These are phyloP conservation scores for Mycena epipterygia DNA, from an alignment of 768 basidiomycete species.

Conservation along the genomic window DNA sequence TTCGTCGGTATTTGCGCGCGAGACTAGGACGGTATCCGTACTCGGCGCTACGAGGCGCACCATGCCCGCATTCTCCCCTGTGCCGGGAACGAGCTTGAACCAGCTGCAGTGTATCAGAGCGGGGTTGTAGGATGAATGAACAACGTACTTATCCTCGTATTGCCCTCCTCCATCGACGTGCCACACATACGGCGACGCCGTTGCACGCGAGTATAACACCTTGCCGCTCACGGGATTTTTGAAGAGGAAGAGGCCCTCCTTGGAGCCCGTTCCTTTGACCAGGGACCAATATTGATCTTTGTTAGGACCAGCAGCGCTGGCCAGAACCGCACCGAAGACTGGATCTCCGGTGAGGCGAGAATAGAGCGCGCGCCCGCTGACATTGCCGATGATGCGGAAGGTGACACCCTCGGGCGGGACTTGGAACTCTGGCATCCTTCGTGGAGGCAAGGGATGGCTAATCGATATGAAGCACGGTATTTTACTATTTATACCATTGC, in stretches of 20 bases:
- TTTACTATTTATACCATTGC: no score
- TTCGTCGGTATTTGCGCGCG: background rate
- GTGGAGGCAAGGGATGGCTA: no score
- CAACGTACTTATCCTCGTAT: background rate
- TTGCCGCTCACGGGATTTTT: background rate
- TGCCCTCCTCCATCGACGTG: background rate
- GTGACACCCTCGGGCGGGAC: background rate
- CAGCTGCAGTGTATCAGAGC: background rate
- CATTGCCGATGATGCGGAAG: background rate
- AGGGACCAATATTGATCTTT: background rate
- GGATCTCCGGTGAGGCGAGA: background rate
- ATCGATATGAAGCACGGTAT: no score
- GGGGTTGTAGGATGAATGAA: no score
- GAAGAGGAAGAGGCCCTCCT: background rate
- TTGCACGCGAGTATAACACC: background rate
- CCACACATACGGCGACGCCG: background rate
- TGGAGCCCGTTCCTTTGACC: background rate
- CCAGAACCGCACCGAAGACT: background rate
- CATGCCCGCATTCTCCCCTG: background rate
- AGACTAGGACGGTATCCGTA: background rate
- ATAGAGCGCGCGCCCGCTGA: background rate
- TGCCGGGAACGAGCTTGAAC: background rate
- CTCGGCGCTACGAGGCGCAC: background rate
- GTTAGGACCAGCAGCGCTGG: background rate
- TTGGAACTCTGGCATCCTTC: background rate